Evolutionary conservation across 148 eudicot species (phyloP).

Genomic region (Heliamphora exappendiculata): DNA sequence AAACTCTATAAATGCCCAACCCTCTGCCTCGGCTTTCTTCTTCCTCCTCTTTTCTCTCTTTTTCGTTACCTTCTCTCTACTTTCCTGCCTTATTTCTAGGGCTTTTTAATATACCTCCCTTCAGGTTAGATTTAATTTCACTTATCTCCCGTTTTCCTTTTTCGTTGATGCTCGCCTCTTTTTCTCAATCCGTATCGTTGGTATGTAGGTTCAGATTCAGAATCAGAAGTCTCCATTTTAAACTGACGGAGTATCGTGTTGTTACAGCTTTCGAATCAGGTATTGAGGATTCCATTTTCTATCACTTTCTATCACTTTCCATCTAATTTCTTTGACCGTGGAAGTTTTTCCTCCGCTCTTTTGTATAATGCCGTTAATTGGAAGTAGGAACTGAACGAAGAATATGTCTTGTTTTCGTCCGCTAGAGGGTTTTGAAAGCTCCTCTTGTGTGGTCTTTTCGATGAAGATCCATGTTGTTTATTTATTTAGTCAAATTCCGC

Average conservation of each 20-base stretch:
- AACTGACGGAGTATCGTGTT: neutral
- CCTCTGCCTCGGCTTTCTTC: neutral
- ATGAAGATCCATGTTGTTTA: neutral
- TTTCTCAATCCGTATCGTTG: neutral
- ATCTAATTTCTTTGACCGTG: neutral
- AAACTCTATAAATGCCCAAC: neutral
- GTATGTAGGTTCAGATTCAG: neutral
- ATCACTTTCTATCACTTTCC: neutral
- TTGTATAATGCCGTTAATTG: neutral
- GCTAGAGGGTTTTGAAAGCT: neutral
- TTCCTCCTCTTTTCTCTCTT: neutral
- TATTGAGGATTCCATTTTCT: neutral
- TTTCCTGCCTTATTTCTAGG: neutral
- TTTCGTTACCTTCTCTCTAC: neutral
- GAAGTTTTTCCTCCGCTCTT: neutral
- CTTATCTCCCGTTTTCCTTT: neutral
- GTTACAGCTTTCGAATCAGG: slow-evolving; percentile 4
- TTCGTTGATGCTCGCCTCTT: neutral
- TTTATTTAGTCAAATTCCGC: neutral
- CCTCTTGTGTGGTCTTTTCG: neutral
- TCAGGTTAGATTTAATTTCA: neutral
- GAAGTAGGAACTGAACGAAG: neutral
- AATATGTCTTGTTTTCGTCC: neutral
- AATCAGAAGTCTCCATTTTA: neutral
- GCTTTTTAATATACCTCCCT: neutral